These are phyloP conservation scores for Pseudogymnoascus sp. DNA, from an alignment of 2,329 filamentous ascomycete genomes.

Conservation along the genomic window DNA sequence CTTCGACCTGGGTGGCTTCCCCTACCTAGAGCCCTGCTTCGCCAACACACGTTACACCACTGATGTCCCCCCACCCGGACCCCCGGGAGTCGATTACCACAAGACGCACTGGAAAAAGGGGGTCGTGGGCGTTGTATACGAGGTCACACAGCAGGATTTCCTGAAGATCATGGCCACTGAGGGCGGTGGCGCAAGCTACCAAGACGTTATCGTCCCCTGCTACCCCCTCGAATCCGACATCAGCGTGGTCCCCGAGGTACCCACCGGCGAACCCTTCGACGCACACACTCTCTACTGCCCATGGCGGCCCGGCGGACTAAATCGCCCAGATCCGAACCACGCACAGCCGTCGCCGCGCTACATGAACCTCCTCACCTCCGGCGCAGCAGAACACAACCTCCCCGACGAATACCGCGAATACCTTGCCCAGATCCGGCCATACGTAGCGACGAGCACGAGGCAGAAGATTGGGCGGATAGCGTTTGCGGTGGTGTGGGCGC, in stretches of 20 bases:
- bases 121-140: constrained; percentile 89
- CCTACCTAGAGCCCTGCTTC: constrained; percentile 88
- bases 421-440: constrained; percentile 62
- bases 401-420: constrained; percentile 73
- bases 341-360: constrained; percentile 82
- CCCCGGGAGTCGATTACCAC: constrained; percentile 35
- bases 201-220: constrained; percentile 76
- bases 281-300: constrained; percentile 82
- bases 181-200: constrained; percentile 78
- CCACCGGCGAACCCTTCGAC: constrained; percentile 61
- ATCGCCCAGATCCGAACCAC: constrained; percentile 62
- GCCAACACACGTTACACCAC: constrained; percentile 65
- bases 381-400: constrained; percentile 73
- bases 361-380: constrained; percentile 69
- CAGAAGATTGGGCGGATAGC: constrained; percentile 62
- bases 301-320: constrained; percentile 18
- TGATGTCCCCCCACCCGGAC: constrained; percentile 28
- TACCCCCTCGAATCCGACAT: constrained; percentile 55
- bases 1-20: constrained; percentile 79
- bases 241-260: constrained; percentile 56
- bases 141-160: constrained; percentile 79
- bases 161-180: constrained; percentile 83
- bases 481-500: constrained; percentile 54
- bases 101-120: constrained; percentile 69
- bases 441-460: constrained; percentile 58